Conservation (phyloP, 371 early-diverging fungal species). For the Lichtheimia corymbifera region DNA sequence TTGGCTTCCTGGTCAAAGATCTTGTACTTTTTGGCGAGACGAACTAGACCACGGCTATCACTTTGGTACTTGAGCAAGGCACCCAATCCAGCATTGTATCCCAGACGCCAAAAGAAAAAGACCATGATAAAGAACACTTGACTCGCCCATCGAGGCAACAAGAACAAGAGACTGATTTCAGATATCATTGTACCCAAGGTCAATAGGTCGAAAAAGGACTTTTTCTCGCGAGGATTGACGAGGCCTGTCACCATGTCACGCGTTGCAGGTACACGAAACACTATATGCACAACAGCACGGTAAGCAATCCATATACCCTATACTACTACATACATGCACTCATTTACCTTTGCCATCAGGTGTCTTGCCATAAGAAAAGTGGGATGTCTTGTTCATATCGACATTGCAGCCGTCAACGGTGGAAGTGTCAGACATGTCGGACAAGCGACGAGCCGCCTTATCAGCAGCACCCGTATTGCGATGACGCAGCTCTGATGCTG, state of each 20-base stretch:
- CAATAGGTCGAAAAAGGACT: conserved; percentile 76
- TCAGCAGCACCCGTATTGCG: conserved; percentile 11
- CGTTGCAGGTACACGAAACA: conserved; percentile 73
- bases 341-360: conserved; percentile 56
- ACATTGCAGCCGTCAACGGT: conserved; percentile 21
- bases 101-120: conserved; percentile 86
- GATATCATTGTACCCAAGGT: conserved; percentile 69
- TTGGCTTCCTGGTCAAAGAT: conserved; percentile 59
- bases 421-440: conserved; percentile 14
- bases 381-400: conserved; percentile 31
- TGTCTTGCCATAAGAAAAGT: conserved; percentile 59
- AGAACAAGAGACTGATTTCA: conserved; percentile 67
- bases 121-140: conserved; percentile 63
- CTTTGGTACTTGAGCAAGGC: conserved; percentile 81
- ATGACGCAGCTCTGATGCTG: conserved; percentile 34
- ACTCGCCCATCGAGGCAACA: conserved; percentile 51
- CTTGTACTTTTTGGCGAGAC: conserved; percentile 60
- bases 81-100: conserved; percentile 89
- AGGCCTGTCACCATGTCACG: conserved; percentile 75
- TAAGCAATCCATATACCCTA: background rate
- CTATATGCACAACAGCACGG: background rate
- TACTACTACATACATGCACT: background rate
- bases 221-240: conserved; percentile 62
- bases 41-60: conserved; percentile 69
- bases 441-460: conserved; percentile 15